Conservation (phyloP, 2,329 filamentous ascomycete genomes). For the Simplicillium aogashimaense region DNA sequence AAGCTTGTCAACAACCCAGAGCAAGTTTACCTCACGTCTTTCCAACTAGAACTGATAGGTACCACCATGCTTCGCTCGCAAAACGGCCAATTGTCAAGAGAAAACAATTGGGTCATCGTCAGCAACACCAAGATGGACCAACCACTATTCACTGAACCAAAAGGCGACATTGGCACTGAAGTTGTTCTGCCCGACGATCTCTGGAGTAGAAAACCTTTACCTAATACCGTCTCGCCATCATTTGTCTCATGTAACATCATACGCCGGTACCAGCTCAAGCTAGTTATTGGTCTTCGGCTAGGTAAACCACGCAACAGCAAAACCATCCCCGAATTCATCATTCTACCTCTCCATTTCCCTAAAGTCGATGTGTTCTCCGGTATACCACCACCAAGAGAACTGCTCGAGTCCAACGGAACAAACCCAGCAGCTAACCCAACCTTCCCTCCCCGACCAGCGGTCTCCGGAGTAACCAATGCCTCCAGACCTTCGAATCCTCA, state of each 20-base stretch:
- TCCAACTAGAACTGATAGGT: constrained; percentile 75
- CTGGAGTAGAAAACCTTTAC: constrained; percentile 65
- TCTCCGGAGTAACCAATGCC: not conserved
- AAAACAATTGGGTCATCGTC: constrained; percentile 64
- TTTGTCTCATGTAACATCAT: constrained; percentile 85
- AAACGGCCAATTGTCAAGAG: constrained; percentile 60
- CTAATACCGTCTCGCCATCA: constrained; percentile 76
- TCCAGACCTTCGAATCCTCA: constrained; percentile 6
- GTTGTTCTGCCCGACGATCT: constrained; percentile 57
- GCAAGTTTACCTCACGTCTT: constrained; percentile 62
- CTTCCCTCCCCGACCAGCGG: constrained; percentile 10
- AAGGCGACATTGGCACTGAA: constrained; percentile 55
- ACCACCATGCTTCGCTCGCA: constrained; percentile 73
- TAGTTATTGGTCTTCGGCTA: constrained; percentile 69
- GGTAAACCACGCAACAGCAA: constrained; percentile 36
- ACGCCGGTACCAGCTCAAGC: constrained; percentile 73
- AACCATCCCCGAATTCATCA: constrained; percentile 55
- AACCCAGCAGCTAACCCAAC: constrained; percentile 36
- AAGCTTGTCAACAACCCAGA: constrained; percentile 63
- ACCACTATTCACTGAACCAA: constrained; percentile 47
- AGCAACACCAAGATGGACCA: constrained; percentile 63
- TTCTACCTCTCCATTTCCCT: constrained; percentile 69
- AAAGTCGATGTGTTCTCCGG: constrained; percentile 75
- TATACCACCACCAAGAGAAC: constrained; percentile 67
- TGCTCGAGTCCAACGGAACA: constrained; percentile 33